Evolutionary conservation across 2,329 filamentous ascomycete species (phyloP).

Genomic region (Pseudocercospora musae): DNA sequence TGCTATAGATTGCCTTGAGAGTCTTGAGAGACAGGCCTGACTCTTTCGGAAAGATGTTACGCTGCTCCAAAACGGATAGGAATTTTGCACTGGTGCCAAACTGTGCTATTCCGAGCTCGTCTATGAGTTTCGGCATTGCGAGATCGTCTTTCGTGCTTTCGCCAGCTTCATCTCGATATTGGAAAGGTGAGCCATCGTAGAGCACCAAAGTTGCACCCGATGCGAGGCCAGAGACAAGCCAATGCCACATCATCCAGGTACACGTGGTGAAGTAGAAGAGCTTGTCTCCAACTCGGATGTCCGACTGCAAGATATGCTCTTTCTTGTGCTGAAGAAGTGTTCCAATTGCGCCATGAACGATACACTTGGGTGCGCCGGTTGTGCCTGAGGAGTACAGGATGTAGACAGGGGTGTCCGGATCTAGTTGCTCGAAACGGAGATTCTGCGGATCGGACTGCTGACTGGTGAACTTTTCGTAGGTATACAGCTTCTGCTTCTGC

Average conservation of each 20-base stretch:
- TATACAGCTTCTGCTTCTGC: conserved; percentile 18
- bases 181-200: conserved; percentile 90
- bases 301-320: conserved; percentile 84
- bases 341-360: conserved; percentile 85
- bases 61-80: conserved; percentile 83
- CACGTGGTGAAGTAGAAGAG: conserved; percentile 94
- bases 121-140: conserved; percentile 77
- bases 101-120: conserved; percentile 78
- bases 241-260: conserved; percentile 99
- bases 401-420: conserved; percentile 84
- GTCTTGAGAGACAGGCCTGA: conserved; percentile 56
- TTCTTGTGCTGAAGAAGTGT: conserved; percentile 97
- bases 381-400: conserved; percentile 93
- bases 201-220: conserved; percentile 79
- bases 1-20: conserved; percentile 86
- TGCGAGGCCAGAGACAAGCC: conserved; percentile 83
- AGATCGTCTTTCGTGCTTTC: conserved; percentile 64
- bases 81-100: conserved; percentile 96
- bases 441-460: conserved; percentile 37
- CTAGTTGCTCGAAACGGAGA: conserved; percentile 68
- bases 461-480: conserved; percentile 32
- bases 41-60: conserved; percentile 57
- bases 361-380: conserved; percentile 83
- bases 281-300: conserved; percentile 67
- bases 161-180: conserved; percentile 43